A percentile compares a stretch with the other conserved stretches of the same genome.
phyloP scores from a whole-genome alignment of 139 green algal species.

The Marvania coccoides region DNA sequence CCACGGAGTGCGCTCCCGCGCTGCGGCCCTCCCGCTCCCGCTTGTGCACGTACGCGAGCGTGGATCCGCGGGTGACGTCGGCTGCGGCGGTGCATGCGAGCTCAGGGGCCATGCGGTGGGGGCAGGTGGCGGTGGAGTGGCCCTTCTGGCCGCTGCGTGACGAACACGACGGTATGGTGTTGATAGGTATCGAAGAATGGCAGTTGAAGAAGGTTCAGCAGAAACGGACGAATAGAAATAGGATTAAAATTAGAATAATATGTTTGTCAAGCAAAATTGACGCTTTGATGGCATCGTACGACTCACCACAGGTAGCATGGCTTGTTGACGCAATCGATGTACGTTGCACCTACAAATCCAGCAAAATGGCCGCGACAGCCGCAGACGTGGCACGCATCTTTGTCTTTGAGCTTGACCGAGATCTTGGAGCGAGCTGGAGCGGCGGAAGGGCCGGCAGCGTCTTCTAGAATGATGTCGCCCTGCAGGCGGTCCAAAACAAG shows the following conservation, averaged over 20 bases:
- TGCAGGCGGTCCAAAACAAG: neutral
- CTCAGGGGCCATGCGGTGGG: slow-evolving; percentile 50
- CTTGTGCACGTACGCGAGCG: slow-evolving; percentile 22
- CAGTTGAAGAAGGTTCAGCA: too few species aligned
- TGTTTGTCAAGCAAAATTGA: neutral
- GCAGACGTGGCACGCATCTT: slow-evolving; percentile 59
- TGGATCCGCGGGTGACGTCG: slow-evolving; percentile 2
- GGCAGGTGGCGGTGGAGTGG: slow-evolving; percentile 81
- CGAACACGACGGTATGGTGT: neutral
- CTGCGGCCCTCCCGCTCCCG: slow-evolving; percentile 33
- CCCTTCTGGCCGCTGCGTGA: slow-evolving; percentile 52
- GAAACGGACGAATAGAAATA: too few species aligned
- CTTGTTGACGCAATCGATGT: slow-evolving; percentile 83
- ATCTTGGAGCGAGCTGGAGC: too few species aligned
- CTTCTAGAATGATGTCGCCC: neutral
- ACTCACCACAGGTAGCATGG: slow-evolving; percentile 70
- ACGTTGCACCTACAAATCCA: slow-evolving; percentile 73
- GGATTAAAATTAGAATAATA: too few species aligned
- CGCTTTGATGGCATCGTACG: neutral
- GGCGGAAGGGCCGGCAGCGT: too few species aligned
- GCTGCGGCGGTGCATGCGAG: slow-evolving; percentile 29
- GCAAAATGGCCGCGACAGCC: slow-evolving; percentile 67
- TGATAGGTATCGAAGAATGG: too few species aligned
- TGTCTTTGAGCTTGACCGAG: neutral
- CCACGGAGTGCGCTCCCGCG: too few species aligned